Evolutionary conservation across 768 basidiomycete species (phyloP).

Genomic region (Naganishia antarctica): DNA sequence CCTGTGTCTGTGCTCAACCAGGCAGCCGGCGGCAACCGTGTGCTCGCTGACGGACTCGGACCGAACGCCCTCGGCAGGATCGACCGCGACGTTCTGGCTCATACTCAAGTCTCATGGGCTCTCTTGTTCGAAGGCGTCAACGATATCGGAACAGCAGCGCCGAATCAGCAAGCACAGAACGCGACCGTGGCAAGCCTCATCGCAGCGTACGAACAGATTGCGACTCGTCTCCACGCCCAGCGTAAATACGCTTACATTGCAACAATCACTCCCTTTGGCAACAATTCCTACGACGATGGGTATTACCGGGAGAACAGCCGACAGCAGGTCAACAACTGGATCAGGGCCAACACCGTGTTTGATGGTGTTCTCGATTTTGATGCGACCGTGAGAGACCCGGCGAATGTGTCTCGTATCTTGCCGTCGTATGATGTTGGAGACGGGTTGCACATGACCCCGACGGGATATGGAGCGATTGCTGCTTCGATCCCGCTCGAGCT

Average conservation of each 20-base stretch:
- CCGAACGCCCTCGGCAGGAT: constrained; percentile 46
- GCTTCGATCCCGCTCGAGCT: constrained; percentile 23
- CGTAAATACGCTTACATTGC: constrained; percentile 55
- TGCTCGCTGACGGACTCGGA: constrained; percentile 56
- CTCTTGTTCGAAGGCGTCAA: constrained; percentile 59
- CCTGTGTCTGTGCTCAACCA: constrained; percentile 54
- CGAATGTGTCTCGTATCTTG: neutral
- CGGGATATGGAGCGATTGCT: constrained; percentile 18
- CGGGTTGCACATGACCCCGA: constrained; percentile 21
- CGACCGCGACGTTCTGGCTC: constrained; percentile 56
- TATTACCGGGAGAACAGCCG: constrained; percentile 51
- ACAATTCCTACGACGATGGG: constrained; percentile 32
- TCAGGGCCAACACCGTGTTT: constrained; percentile 52
- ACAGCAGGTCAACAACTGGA: constrained; percentile 53
- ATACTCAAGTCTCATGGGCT: constrained; percentile 53
- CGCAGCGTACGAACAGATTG: constrained; percentile 54
- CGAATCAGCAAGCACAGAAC: constrained; percentile 50
- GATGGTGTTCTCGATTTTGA: constrained; percentile 57
- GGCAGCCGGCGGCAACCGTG: constrained; percentile 57
- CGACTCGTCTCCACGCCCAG: constrained; percentile 51
- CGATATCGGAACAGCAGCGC: constrained; percentile 54
- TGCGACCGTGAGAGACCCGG: constrained; percentile 20
- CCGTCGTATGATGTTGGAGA: constrained; percentile 20
- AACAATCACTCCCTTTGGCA: constrained; percentile 56
- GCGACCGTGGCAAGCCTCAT: constrained; percentile 52